Conservation (phyloP, 805 yeast species). For the Pichia sporocuriosa region DNA sequence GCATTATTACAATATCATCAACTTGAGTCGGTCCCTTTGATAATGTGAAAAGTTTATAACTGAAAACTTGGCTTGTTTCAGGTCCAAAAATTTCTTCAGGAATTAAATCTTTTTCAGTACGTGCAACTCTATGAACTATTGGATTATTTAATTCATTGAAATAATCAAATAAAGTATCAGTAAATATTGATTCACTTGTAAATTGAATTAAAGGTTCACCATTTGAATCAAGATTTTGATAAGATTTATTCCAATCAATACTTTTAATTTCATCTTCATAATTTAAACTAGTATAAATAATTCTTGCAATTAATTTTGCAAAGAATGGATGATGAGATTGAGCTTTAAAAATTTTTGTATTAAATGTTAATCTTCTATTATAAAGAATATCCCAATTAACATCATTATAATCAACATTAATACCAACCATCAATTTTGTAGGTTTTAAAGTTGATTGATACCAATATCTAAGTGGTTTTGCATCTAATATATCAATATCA, state of each 20-base stretch:
- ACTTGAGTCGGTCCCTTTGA: constrained; percentile 28
- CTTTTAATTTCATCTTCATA: constrained; percentile 19
- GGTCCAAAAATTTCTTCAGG: constrained; percentile 26
- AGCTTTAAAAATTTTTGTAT: constrained; percentile 25
- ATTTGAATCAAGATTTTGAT: constrained; percentile 27
- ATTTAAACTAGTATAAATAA: constrained; percentile 24
- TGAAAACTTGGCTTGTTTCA: constrained; percentile 24
- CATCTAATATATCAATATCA: constrained; percentile 52
- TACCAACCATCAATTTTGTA: constrained; percentile 25
- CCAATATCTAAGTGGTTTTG: constrained; percentile 38
- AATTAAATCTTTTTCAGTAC: constrained; percentile 25
- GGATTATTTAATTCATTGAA: constrained; percentile 24
- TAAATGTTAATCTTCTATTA: constrained; percentile 28
- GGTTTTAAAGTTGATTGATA: constrained; percentile 19
- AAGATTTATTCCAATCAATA: constrained; percentile 27
- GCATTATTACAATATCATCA: constrained; percentile 29
- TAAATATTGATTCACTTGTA: constrained; percentile 31
- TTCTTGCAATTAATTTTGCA: constrained; percentile 29
- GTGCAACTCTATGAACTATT: constrained; percentile 26
- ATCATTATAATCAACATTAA: constrained; percentile 27
- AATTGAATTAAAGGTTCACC: constrained; percentile 30
- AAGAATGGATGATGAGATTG: constrained; percentile 31
- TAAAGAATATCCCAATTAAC: constrained; percentile 27
- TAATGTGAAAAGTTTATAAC: constrained; percentile 26
- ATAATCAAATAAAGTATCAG: constrained; percentile 30